phyloP scores from a whole-genome alignment of 495 filamentous ascomycete genomes.

The Xylaria telfairii region DNA sequence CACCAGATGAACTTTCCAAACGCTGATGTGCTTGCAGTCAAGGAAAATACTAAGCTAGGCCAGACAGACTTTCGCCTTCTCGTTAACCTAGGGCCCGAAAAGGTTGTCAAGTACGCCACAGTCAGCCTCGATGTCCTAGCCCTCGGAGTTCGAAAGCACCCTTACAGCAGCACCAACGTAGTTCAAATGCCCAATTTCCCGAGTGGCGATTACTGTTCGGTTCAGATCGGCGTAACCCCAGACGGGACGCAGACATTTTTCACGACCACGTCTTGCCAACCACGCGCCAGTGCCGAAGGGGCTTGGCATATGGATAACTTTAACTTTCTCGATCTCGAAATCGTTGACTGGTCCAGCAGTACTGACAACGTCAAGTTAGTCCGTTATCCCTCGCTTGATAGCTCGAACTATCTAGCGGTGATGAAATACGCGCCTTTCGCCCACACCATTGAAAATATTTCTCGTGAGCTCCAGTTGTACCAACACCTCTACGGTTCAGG shows the following conservation, averaged over 20 bases:
- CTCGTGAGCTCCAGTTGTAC: constrained; percentile 37
- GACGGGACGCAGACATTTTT: constrained; percentile 21
- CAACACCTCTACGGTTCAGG: constrained; percentile 32
- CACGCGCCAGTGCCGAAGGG: constrained; percentile 14
- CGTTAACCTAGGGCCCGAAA: constrained; percentile 17
- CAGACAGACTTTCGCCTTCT: constrained; percentile 31
- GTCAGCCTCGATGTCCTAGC: constrained; percentile 5
- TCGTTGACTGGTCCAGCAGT: constrained; percentile 1
- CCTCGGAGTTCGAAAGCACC: background rate
- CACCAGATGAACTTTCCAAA: constrained; percentile 11
- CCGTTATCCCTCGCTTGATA: constrained; percentile 27
- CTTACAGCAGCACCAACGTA: background rate
- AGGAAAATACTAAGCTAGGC: constrained; percentile 11
- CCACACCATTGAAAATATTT: constrained; percentile 32
- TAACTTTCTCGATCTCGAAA: constrained; percentile 28
- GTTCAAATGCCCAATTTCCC: background rate
- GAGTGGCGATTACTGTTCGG: constrained; percentile 23
- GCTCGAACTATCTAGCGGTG: constrained; percentile 21
- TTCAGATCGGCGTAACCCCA: constrained; percentile 18
- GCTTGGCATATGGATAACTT: constrained; percentile 27
- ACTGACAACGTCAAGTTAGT: constrained; percentile 18
- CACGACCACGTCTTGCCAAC: background rate
- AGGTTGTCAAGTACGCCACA: constrained; percentile 28
- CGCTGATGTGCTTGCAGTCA: constrained; percentile 25
- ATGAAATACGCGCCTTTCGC: constrained; percentile 33